phyloP scores from a whole-genome alignment of 345 rosid genomes.

The Lepidium africanum region DNA sequence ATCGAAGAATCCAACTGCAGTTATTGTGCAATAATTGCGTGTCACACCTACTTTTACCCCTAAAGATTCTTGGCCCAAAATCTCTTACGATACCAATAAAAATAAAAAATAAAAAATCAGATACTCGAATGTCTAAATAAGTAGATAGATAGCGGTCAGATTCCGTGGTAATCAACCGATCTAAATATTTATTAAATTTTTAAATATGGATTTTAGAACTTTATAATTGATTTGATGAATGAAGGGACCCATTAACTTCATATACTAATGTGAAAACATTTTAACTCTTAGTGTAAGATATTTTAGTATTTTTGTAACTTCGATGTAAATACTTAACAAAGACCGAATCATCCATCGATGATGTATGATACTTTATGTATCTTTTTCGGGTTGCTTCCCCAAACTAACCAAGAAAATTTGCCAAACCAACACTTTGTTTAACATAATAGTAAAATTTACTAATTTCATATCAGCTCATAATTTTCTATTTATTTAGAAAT shows the following conservation, averaged over 20 bases:
- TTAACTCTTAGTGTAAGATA: too few species aligned
- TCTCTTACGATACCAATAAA: neutral
- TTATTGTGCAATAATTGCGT: conserved; percentile 20
- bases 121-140: neutral
- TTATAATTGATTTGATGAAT: too few species aligned
- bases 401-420: neutral
- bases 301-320: conserved; percentile 21
- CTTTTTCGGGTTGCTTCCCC: neutral
- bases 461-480: neutral
- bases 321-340: conserved; percentile 10
- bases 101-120: neutral
- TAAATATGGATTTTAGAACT: too few species aligned
- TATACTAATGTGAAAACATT: too few species aligned
- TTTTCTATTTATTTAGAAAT: neutral
- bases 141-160: conserved; percentile 4
- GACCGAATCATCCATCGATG: neutral
- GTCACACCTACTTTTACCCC: conserved; percentile 10
- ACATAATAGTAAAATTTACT: neutral
- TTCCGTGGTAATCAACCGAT: conserved; percentile 22
- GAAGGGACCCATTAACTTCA: too few species aligned
- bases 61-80: conserved; percentile 6
- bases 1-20: conserved; percentile 16
- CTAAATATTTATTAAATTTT: too few species aligned
- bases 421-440: neutral
- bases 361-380: neutral